Evolutionary conservation across 1,284 basidiomycete genomes (phyloP).

Genomic region (Cutaneotrichosporon cavernicola): DNA sequence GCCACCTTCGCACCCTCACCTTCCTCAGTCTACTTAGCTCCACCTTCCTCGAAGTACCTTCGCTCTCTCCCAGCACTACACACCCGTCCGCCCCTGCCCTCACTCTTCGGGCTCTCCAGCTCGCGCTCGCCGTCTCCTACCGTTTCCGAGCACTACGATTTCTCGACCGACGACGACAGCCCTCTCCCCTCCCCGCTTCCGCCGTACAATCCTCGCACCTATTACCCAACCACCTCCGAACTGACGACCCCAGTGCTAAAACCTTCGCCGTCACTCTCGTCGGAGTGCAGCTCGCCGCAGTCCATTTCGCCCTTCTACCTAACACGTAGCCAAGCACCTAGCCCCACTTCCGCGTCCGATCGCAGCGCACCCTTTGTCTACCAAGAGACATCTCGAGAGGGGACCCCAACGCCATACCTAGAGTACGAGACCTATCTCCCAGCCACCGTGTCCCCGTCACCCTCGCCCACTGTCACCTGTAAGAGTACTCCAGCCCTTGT

Average conservation of each 20-base stretch:
- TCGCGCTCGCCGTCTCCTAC: not conserved
- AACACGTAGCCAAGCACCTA: not conserved
- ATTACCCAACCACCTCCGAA: not conserved
- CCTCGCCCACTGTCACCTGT: not conserved
- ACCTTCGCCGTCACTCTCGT: not conserved
- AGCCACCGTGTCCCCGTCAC: not conserved
- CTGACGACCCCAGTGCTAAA: not conserved
- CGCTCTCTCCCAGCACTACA: not conserved
- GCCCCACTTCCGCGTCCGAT: not conserved
- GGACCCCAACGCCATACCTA: not conserved
- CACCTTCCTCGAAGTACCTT: not conserved
- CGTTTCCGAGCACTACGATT: not conserved
- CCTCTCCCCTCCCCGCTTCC: not conserved
- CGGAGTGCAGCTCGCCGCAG: no score
- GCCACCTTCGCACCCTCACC: not conserved
- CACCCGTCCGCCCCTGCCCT: not conserved
- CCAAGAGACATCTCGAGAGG: not conserved
- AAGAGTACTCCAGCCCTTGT: not conserved
- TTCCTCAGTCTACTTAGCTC: not conserved
- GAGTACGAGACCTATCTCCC: not conserved
- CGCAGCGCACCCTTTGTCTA: not conserved
- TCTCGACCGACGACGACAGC: not conserved
- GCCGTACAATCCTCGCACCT: not conserved
- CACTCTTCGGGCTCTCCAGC: not conserved
- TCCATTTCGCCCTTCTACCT: not conserved